Evolutionary conservation across 805 yeast species (phyloP).

Genomic region (Ogataea naganishii): DNA sequence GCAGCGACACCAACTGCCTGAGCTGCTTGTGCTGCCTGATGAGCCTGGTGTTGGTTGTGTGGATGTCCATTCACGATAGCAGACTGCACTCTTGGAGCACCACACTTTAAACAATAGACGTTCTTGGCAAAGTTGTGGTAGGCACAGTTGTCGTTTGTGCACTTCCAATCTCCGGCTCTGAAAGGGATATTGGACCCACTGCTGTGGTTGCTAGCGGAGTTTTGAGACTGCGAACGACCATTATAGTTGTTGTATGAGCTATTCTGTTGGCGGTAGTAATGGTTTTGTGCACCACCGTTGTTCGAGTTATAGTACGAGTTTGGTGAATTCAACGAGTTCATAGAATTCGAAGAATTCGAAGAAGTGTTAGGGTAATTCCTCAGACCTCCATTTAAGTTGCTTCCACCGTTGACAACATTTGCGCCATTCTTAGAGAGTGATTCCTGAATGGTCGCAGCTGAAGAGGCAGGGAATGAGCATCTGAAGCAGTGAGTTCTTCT

Average conservation of each 20-base stretch:
- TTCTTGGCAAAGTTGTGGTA: slow-evolving; percentile 93
- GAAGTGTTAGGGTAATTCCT: too few species aligned
- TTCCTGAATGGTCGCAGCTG: slow-evolving; percentile 63
- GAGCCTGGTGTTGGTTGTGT: slow-evolving; percentile 14
- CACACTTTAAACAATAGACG: slow-evolving; percentile 79
- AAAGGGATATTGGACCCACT: slow-evolving; percentile 62
- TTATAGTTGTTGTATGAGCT: slow-evolving; percentile 9
- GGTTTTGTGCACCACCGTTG: slow-evolving; percentile 10
- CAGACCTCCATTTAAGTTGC: neutral
- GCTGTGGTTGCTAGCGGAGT: slow-evolving; percentile 6
- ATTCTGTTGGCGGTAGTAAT: slow-evolving; percentile 8
- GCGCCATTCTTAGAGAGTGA: slow-evolving; percentile 30
- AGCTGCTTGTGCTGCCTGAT: slow-evolving; percentile 1
- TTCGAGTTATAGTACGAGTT: slow-evolving; percentile 6
- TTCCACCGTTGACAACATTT: slow-evolving; percentile 5
- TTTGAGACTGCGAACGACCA: slow-evolving; percentile 4
- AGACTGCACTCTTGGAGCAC: slow-evolving; percentile 50
- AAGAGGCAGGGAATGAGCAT: slow-evolving; percentile 79
- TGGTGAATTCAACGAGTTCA: too few species aligned
- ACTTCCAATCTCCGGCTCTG: slow-evolving; percentile 96
- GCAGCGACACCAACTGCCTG: neutral
- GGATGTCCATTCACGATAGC: slow-evolving; percentile 22
- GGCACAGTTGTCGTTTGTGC: slow-evolving; percentile 66
- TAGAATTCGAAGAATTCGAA: neutral
- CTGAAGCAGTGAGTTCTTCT: slow-evolving; percentile 90